phyloP scores from a whole-genome alignment of 306 rosid genomes.

The Cicer cuneatum region DNA sequence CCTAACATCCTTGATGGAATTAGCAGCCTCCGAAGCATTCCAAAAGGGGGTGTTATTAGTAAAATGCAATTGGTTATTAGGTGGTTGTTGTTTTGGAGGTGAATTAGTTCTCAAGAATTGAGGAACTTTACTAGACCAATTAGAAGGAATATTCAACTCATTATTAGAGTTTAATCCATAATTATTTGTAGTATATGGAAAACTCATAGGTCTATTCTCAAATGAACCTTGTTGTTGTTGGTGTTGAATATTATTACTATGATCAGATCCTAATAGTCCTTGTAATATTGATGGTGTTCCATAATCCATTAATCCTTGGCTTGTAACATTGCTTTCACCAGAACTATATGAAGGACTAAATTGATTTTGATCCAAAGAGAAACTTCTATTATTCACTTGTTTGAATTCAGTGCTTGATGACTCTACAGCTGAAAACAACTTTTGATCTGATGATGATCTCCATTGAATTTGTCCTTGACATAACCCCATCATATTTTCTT shows the following conservation, averaged over 20 bases:
- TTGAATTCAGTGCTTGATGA: constrained; percentile 53
- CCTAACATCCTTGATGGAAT: constrained; percentile 65
- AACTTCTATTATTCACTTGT: constrained; percentile 63
- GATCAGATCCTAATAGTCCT: constrained; percentile 65
- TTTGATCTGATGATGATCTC: constrained; percentile 55
- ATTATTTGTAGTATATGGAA: constrained; percentile 52
- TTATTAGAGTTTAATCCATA: constrained; percentile 60
- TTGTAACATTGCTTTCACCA: constrained; percentile 45
- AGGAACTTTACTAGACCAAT: constrained; percentile 71
- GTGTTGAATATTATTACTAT: not conserved
- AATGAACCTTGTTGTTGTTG: constrained; percentile 46
- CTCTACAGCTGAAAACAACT: constrained; percentile 54
- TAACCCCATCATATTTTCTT: constrained; percentile 62
- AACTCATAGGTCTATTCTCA: constrained; percentile 35
- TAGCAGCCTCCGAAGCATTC: constrained; percentile 74
- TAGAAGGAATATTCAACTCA: constrained; percentile 51
- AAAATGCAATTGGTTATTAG: constrained; percentile 72
- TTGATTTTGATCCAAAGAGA: constrained; percentile 71
- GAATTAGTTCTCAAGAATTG: constrained; percentile 69
- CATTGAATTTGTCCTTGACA: constrained; percentile 61
- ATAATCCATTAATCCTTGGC: constrained; percentile 37
- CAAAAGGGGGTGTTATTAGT: constrained; percentile 84
- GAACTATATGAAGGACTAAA: constrained; percentile 82
- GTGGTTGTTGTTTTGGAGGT: constrained; percentile 67
- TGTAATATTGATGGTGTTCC: constrained; percentile 58